Conservation (phyloP, 495 filamentous ascomycete genomes). For the Hyaloscypha hepaticicola region DNA sequence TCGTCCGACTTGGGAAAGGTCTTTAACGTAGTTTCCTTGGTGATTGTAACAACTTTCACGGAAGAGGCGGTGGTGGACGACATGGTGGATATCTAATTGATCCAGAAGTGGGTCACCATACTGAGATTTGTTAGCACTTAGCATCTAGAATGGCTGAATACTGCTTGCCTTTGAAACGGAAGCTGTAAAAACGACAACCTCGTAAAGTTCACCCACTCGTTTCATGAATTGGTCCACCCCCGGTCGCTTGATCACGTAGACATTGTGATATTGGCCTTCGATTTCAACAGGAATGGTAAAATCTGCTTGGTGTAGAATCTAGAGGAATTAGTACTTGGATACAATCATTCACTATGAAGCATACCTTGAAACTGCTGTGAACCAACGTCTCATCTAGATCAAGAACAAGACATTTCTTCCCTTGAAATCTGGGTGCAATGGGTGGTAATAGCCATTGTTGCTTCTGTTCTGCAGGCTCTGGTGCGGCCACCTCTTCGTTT, state of each 20-base stretch:
- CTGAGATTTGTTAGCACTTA: slow-evolving; percentile 43
- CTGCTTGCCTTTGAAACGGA: slow-evolving; percentile 90
- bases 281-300: slow-evolving; percentile 99
- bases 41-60: slow-evolving; percentile 99
- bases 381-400: slow-evolving; percentile 98
- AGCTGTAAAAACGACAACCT: slow-evolving; percentile 98
- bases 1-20: slow-evolving; percentile 93
- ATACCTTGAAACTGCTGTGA: slow-evolving; percentile 98
- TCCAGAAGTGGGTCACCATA: slow-evolving; percentile 96
- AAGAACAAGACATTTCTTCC: slow-evolving; percentile 90
- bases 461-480: slow-evolving; percentile 43
- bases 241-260: slow-evolving; percentile 98
- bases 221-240: slow-evolving; percentile 99
- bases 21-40: slow-evolving; percentile 99
- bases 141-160: slow-evolving; percentile 19
- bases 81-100: slow-evolving; percentile 95
- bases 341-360: not conserved
- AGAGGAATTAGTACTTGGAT: slow-evolving; percentile 8
- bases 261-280: slow-evolving; percentile 97
- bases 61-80: slow-evolving; percentile 95
- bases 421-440: slow-evolving; percentile 69
- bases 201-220: slow-evolving; percentile 93
- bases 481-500: slow-evolving; percentile 32
- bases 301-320: slow-evolving; percentile 98
- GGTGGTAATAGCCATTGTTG: slow-evolving; percentile 80